Conservation (phyloP, 345 rosid genomes). For the Eucalyptus regnans region DNA sequence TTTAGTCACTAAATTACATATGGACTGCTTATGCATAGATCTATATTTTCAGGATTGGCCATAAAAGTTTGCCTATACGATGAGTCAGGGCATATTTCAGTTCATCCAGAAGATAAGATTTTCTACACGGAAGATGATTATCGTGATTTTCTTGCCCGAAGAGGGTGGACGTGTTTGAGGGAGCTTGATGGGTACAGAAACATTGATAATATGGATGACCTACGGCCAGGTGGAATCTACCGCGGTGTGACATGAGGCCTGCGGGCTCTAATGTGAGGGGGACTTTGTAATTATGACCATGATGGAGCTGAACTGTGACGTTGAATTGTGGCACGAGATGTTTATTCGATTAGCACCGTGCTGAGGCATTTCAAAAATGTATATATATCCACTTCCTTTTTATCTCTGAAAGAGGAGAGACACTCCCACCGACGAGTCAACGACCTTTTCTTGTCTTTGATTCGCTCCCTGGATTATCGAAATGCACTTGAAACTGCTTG, state of each 20-base stretch:
- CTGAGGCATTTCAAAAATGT: background rate
- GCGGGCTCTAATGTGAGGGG: background rate
- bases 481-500: background rate
- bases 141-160: slow-evolving; percentile 55
- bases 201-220: slow-evolving; percentile 83
- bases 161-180: slow-evolving; percentile 72
- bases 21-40: background rate
- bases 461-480: background rate
- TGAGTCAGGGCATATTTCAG: slow-evolving; percentile 71
- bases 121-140: slow-evolving; percentile 91
- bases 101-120: slow-evolving; percentile 76
- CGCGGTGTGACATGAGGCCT: slow-evolving; percentile 53
- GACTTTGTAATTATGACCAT: background rate
- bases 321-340: background rate
- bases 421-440: background rate
- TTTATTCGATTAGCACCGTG: background rate
- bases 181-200: slow-evolving; percentile 78
- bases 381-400: background rate
- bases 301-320: background rate
- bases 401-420: background rate
- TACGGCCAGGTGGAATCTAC: slow-evolving; percentile 66
- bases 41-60: slow-evolving; percentile 43
- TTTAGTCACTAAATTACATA: background rate
- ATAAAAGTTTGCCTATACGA: slow-evolving; percentile 78
- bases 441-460: background rate